Evolutionary conservation across 2,329 filamentous ascomycete genomes (phyloP).

Genomic region (Neonectria hederae): DNA sequence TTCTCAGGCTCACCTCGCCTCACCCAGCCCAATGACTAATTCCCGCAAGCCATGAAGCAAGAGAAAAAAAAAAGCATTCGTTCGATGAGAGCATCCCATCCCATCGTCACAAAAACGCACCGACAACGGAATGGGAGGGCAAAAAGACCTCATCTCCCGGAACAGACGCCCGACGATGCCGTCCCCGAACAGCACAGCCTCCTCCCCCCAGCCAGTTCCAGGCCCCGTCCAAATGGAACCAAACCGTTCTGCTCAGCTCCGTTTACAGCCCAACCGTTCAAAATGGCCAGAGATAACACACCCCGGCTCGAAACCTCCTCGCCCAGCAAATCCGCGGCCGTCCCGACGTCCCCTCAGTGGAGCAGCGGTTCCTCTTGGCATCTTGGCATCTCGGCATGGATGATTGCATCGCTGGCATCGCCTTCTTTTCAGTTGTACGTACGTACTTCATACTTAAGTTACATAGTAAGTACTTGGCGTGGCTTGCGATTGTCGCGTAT

Average conservation of each 20-base stretch:
- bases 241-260: constrained; percentile 7
- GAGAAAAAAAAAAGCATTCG: too few relatives aligned
- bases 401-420: constrained; percentile 14
- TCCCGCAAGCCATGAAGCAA: not conserved
- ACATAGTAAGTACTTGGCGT: not conserved
- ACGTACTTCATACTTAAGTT: too few relatives aligned
- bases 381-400: constrained; percentile 10
- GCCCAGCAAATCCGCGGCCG: constrained; percentile 14
- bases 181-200: not conserved
- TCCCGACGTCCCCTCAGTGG: constrained; percentile 13
- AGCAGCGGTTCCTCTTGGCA: constrained; percentile 10
- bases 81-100: too few relatives aligned
- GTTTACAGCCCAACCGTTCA: not conserved
- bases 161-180: constrained; percentile 28
- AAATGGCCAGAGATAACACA: constrained; percentile 26
- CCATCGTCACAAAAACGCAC: not conserved
- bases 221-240: not conserved
- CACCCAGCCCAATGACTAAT: not conserved
- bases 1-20: not conserved
- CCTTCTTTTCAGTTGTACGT: not conserved
- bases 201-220: not conserved
- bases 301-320: not conserved
- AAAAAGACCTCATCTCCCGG: constrained; percentile 29
- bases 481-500: constrained; percentile 29
- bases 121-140: not conserved